A percentile compares a stretch with the other conserved stretches of the same genome.
These are phyloP conservation scores for Cyberlindnera samutprakarnensis DNA, from an alignment of 805 yeast genomes.

Conservation along the genomic window DNA sequence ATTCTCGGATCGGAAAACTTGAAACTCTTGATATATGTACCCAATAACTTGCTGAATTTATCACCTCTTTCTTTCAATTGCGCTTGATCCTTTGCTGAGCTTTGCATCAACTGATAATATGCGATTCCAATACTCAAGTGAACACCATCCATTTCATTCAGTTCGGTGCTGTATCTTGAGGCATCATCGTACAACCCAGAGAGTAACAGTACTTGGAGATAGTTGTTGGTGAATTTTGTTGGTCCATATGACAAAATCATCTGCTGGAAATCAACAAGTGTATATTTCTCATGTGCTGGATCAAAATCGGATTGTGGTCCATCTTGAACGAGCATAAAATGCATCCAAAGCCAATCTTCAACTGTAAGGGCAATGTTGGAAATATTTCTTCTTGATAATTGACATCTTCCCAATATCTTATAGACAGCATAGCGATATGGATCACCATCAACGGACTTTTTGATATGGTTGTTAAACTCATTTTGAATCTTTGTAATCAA, in stretches of 20 bases:
- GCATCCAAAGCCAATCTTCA: constrained; percentile 98
- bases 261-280: constrained; percentile 66
- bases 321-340: constrained; percentile 68
- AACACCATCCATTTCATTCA: constrained; percentile 78
- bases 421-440: constrained; percentile 88
- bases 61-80: constrained; percentile 27
- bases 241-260: constrained; percentile 67
- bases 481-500: constrained; percentile 60
- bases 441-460: constrained; percentile 61
- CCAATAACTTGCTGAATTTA: constrained; percentile 59
- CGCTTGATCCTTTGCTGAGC: constrained; percentile 25
- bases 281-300: constrained; percentile 63
- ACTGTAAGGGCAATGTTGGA: constrained; percentile 67
- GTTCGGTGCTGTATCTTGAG: constrained; percentile 50
- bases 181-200: constrained; percentile 81
- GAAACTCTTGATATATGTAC: constrained; percentile 76
- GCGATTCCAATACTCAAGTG: constrained; percentile 81
- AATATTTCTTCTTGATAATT: constrained; percentile 53
- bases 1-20: constrained; percentile 80
- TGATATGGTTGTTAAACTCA: constrained; percentile 82
- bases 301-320: constrained; percentile 34
- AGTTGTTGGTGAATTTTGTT: constrained; percentile 60
- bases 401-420: constrained; percentile 88
- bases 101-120: constrained; percentile 61
- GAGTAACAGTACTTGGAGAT: constrained; percentile 64